A percentile compares a stretch with the other conserved stretches of the same genome.
phyloP scores from a whole-genome alignment of 2,329 filamentous ascomycete genomes.

The Colletotrichum sojae region DNA sequence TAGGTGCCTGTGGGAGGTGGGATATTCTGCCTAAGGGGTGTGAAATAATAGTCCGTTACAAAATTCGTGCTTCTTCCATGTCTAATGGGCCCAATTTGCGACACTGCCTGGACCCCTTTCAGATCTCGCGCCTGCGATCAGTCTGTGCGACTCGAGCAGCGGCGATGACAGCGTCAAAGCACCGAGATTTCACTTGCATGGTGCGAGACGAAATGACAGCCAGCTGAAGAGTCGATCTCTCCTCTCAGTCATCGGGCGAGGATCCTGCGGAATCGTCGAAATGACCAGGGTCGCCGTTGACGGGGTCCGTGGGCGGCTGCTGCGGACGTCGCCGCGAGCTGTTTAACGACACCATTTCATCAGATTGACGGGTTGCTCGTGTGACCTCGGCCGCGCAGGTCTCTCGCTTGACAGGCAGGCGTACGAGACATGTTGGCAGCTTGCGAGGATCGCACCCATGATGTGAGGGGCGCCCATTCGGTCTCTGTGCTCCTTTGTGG shows the following conservation, averaged over 20 bases:
- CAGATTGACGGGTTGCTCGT: background rate
- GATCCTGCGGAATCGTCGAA: slow-evolving; percentile 3
- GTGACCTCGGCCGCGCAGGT: too few species aligned
- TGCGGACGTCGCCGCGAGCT: slow-evolving; percentile 10
- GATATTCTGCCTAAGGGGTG: too few species aligned
- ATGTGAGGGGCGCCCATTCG: slow-evolving; percentile 8
- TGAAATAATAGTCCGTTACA: too few species aligned
- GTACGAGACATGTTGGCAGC: background rate
- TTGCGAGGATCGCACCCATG: background rate
- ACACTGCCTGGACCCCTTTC: background rate
- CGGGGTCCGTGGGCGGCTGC: background rate
- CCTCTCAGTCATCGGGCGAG: background rate
- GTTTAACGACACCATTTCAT: background rate
- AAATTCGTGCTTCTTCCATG: background rate
- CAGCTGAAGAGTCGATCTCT: background rate
- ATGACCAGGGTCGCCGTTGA: background rate
- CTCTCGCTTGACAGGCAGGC: background rate
- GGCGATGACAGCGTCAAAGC: slow-evolving; percentile 23
- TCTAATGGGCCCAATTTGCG: slow-evolving; percentile 18
- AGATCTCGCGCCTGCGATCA: slow-evolving; percentile 23
- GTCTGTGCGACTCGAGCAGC: slow-evolving; percentile 21
- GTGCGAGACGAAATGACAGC: slow-evolving; percentile 1
- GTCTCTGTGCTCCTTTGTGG: slow-evolving; percentile 4
- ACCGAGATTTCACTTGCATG: slow-evolving; percentile 24
- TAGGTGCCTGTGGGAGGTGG: too few species aligned